These are phyloP conservation scores for Bacterosira constricta DNA, from an alignment of 108 stramenopile species.

Conservation along the genomic window DNA sequence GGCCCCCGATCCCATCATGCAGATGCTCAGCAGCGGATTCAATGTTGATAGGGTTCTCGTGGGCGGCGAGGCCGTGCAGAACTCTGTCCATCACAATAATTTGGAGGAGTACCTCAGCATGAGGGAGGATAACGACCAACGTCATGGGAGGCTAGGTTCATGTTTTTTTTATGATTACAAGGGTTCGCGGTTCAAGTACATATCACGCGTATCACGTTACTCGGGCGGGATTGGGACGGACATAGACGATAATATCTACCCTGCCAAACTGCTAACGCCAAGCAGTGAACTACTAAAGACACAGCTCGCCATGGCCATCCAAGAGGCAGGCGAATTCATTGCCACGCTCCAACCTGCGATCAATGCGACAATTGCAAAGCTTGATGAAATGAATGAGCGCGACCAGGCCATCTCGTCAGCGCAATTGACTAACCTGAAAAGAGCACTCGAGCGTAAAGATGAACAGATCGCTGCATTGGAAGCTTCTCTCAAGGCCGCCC, in stretches of 20 bases:
- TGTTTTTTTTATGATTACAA: slow-evolving; percentile 42
- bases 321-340: slow-evolving; percentile 29
- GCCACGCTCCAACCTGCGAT: slow-evolving; percentile 46
- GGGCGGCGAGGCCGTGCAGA: slow-evolving; percentile 70
- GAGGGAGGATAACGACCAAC: slow-evolving; percentile 27
- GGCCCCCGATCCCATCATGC: slow-evolving; percentile 71
- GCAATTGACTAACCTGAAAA: too few species aligned
- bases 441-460: too few species aligned
- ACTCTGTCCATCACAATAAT: slow-evolving; percentile 54
- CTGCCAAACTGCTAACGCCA: slow-evolving; percentile 51
- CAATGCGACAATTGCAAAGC: slow-evolving; percentile 28
- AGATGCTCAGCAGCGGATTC: slow-evolving; percentile 59
- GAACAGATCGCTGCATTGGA: too few species aligned
- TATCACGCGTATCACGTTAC: slow-evolving; percentile 56
- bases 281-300: slow-evolving; percentile 61
- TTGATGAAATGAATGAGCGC: slow-evolving; percentile 21
- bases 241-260: slow-evolving; percentile 44
- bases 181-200: slow-evolving; percentile 44
- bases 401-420: slow-evolving; percentile 48
- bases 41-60: slow-evolving; percentile 75
- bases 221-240: slow-evolving; percentile 31
- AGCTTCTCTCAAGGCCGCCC: too few species aligned
- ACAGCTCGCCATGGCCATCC: slow-evolving; percentile 43
- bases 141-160: slow-evolving; percentile 15
- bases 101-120: slow-evolving; percentile 52